These are phyloP conservation scores for Lipomyces kockii DNA, from an alignment of 805 yeast species.

Conservation along the genomic window DNA sequence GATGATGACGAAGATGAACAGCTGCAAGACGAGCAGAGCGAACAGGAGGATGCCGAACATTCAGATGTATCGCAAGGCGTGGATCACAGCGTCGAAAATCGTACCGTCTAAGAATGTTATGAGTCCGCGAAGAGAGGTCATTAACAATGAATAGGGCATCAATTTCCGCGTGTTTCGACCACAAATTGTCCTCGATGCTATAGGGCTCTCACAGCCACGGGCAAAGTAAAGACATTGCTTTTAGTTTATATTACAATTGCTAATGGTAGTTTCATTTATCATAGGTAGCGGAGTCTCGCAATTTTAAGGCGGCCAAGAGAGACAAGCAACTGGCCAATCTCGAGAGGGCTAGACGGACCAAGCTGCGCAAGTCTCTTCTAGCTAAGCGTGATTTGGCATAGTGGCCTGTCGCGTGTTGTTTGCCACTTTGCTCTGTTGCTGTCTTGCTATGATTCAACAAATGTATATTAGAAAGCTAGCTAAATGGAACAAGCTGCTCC, in stretches of 20 bases:
- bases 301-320: background rate
- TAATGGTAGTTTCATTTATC: background rate
- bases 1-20: slow-evolving; percentile 3
- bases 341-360: no score
- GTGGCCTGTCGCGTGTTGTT: no score
- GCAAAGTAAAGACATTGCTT: background rate
- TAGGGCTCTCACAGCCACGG: slow-evolving; percentile 2
- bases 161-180: background rate
- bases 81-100: slow-evolving; percentile 3
- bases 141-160: background rate
- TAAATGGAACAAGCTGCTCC: no score
- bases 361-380: no score
- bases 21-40: background rate
- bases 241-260: background rate
- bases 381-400: no score
- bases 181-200: background rate
- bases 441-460: no score
- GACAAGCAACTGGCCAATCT: no score
- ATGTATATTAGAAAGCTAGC: no score
- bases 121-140: slow-evolving; percentile 6
- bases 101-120: background rate
- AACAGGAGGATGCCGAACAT: background rate
- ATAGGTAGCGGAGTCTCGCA: slow-evolving; percentile 1
- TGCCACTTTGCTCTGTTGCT: no score
- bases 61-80: background rate